phyloP scores from a whole-genome alignment of 2,329 filamentous ascomycete genomes.

The Fusarium succisae region DNA sequence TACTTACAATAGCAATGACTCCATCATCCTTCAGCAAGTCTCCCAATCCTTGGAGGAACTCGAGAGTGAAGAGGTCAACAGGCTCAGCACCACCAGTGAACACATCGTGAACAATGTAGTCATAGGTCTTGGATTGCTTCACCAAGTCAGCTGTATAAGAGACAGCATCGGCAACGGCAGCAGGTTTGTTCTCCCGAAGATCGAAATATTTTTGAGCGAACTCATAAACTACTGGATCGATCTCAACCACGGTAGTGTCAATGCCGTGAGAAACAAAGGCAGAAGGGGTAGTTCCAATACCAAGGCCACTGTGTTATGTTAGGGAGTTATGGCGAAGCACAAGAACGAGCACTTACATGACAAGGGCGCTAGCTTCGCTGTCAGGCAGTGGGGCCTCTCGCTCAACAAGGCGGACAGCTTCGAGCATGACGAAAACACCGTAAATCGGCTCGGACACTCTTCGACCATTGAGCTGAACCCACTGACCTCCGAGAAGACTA shows the following conservation, averaged over 20 bases:
- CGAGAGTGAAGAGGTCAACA: slow-evolving; percentile 83
- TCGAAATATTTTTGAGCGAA: slow-evolving; percentile 86
- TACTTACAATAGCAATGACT: slow-evolving; percentile 83
- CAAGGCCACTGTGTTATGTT: slow-evolving; percentile 72
- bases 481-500: slow-evolving; percentile 91
- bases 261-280: slow-evolving; percentile 89
- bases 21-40: slow-evolving; percentile 79
- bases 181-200: slow-evolving; percentile 78
- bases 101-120: slow-evolving; percentile 97
- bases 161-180: slow-evolving; percentile 85
- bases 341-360: slow-evolving; percentile 71
- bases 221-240: slow-evolving; percentile 88
- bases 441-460: slow-evolving; percentile 86
- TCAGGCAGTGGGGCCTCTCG: slow-evolving; percentile 64
- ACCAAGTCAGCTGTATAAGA: slow-evolving; percentile 66
- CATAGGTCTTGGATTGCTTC: slow-evolving; percentile 64
- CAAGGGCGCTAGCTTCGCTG: slow-evolving; percentile 78
- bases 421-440: slow-evolving; percentile 93
- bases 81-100: slow-evolving; percentile 97
- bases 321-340: neutral
- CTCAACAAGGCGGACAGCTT: slow-evolving; percentile 86
- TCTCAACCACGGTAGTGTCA: slow-evolving; percentile 92
- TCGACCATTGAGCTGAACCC: slow-evolving; percentile 68
- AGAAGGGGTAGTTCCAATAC: slow-evolving; percentile 89
- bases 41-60: slow-evolving; percentile 79